Conservation (phyloP, 2,329 filamentous ascomycete species). For the Falciphora oryzae region DNA sequence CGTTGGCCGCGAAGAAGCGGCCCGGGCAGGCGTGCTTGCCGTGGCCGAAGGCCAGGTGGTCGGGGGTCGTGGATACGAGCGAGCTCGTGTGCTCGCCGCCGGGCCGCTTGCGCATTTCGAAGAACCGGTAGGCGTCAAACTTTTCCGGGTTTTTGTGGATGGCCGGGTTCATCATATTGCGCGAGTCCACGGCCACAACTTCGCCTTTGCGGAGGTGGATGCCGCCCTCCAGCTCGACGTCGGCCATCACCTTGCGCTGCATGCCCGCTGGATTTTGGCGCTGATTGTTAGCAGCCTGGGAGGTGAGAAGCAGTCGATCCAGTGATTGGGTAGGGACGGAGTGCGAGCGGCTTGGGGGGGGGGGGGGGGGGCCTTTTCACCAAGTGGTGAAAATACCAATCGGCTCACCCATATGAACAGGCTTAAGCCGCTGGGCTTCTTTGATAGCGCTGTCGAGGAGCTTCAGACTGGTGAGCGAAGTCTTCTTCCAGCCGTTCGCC, state of each 20-base stretch:
- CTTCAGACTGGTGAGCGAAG: slow-evolving; percentile 16
- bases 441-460: slow-evolving; percentile 31
- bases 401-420: neutral
- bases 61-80: slow-evolving; percentile 24
- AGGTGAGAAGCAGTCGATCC: no score
- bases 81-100: no score
- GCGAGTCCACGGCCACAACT: neutral
- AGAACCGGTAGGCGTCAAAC: neutral
- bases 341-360: no score
- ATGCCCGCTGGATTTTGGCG: no score
- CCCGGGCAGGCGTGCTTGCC: slow-evolving; percentile 34
- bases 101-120: neutral
- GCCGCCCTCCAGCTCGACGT: neutral
- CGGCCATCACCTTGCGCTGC: no score
- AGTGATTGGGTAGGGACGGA: no score
- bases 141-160: neutral
- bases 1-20: slow-evolving; percentile 30
- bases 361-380: neutral
- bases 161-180: neutral
- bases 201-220: neutral
- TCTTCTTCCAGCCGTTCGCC: neutral
- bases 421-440: slow-evolving; percentile 24
- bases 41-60: slow-evolving; percentile 33
- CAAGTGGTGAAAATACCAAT: no score
- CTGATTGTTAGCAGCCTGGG: no score